Conservation (phyloP, 2,329 filamentous ascomycete genomes). For the Aschersonia sp. region DNA sequence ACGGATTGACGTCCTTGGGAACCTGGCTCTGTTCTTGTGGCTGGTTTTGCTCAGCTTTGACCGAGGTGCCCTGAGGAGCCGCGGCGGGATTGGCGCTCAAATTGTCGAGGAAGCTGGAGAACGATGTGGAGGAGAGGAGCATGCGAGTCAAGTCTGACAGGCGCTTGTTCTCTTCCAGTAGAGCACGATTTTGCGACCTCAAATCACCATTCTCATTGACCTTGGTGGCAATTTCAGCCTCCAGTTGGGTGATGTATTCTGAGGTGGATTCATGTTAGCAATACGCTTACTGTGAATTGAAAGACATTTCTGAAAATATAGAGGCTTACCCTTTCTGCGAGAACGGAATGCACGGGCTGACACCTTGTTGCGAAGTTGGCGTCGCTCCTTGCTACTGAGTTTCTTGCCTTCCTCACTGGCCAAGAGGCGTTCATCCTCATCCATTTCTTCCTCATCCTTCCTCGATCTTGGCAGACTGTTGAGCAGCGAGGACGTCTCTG, state of each 20-base stretch:
- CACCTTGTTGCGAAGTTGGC: conserved; percentile 97
- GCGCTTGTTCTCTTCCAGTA: conserved; percentile 75
- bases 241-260: conserved; percentile 97
- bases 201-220: conserved; percentile 72
- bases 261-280: background rate
- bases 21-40: conserved; percentile 30
- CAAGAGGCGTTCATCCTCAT: conserved; percentile 84
- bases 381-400: conserved; percentile 91
- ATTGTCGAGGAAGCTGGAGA: conserved; percentile 65
- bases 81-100: conserved; percentile 45
- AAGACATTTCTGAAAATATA: too few relatives aligned
- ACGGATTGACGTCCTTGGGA: conserved; percentile 53
- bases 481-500: conserved; percentile 29
- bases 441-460: conserved; percentile 98
- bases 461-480: conserved; percentile 58
- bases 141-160: conserved; percentile 66
- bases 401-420: conserved; percentile 99
- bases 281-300: background rate
- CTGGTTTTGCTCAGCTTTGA: conserved; percentile 21
- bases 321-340: conserved; percentile 76
- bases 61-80: conserved; percentile 20
- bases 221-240: conserved; percentile 74
- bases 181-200: conserved; percentile 63
- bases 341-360: conserved; percentile 95
- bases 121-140: conserved; percentile 66